Base-by-base conservation (phyloP, 2,329 filamentous ascomycete species). In the Aureobasidium sp. region DNA sequence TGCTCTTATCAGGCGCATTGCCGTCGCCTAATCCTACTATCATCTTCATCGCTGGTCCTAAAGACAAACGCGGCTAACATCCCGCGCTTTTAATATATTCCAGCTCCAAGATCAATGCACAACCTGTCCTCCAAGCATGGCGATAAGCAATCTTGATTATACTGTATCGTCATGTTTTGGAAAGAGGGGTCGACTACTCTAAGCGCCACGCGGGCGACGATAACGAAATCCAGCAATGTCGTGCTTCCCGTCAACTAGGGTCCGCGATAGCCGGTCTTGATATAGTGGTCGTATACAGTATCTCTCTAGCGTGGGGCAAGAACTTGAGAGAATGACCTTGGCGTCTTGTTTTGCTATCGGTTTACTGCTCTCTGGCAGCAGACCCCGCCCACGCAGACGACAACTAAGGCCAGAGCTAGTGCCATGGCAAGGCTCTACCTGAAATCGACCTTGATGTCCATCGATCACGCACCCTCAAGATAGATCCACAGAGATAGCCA, bases 141-240 rank as follows among this genome's bases (percentile, higher is more conserved):
- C 55, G 39, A 58, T 44, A 47, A 58, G 55, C 55, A 47, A 47
- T 47, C 39, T 47, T 34, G 31, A 34, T 34, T 7, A 31, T 3
- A 58, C 20, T 20, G 42, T 20, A 47, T 37, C 37, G 14, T 37
- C n/a, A 27, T 58, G 37, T 56, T 4, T 20, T 14, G 25, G 44
- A 57, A 59, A 59, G 41, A 59, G 56, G 41, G 56, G 56, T 36
- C 14, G 11, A 15, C 1, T 39, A 34, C 31, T 3, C 9, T 48
- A 59, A 59, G 56, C 56, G 56, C 56, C 44, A 41, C 44, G 56
- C 56, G 56, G 56, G 34, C 44, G 56, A 59, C 31, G 56, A 59
- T 59, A 59, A 49, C 44, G 29, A 34, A 59, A 41, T 49, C 56
- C 17, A 59, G 36, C 36, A 41, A 59, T 59, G 44, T 59, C 42